Evolutionary conservation across 768 basidiomycete species (phyloP).

Genomic region (Mycena galericulata): DNA sequence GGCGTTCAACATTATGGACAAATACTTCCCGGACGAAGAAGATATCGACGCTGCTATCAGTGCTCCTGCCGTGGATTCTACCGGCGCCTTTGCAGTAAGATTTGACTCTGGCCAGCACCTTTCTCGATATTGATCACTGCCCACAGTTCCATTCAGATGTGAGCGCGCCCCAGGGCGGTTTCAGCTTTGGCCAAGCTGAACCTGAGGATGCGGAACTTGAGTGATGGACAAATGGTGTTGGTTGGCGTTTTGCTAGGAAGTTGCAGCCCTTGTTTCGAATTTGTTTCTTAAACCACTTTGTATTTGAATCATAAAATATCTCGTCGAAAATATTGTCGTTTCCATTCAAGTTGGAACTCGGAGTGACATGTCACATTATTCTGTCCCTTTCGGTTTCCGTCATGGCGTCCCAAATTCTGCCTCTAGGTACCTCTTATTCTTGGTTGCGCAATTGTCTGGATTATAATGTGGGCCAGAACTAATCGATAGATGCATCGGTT

Average conservation of each 20-base stretch:
- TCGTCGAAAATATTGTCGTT: not conserved
- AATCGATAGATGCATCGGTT: slow-evolving; percentile 97
- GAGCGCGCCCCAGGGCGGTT: slow-evolving; percentile 93
- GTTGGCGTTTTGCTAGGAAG: not conserved
- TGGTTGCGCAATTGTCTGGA: not conserved
- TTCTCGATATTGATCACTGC: slow-evolving; percentile 30
- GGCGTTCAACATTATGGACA: slow-evolving; percentile 98
- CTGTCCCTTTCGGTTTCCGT: not conserved
- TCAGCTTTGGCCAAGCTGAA: slow-evolving; percentile 87
- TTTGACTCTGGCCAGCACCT: not conserved
- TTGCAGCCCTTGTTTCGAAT: not conserved
- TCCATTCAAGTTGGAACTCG: not conserved
- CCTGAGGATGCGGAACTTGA: slow-evolving; percentile 45
- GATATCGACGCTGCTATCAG: slow-evolving; percentile 87
- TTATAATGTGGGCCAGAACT: slow-evolving; percentile 67
- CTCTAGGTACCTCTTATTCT: slow-evolving; percentile 74
- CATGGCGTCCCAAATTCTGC: slow-evolving; percentile 95
- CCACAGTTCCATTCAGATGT: slow-evolving; percentile 85
- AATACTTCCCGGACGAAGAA: slow-evolving; percentile 98
- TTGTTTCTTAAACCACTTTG: not conserved
- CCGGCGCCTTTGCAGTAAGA: slow-evolving; percentile 81
- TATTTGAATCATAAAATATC: not conserved
- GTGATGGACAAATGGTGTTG: not conserved
- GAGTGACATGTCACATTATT: not conserved
- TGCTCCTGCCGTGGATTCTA: slow-evolving; percentile 79